phyloP scores from a whole-genome alignment of 805 yeast genomes.

The Saccharomycopsis sp. region DNA sequence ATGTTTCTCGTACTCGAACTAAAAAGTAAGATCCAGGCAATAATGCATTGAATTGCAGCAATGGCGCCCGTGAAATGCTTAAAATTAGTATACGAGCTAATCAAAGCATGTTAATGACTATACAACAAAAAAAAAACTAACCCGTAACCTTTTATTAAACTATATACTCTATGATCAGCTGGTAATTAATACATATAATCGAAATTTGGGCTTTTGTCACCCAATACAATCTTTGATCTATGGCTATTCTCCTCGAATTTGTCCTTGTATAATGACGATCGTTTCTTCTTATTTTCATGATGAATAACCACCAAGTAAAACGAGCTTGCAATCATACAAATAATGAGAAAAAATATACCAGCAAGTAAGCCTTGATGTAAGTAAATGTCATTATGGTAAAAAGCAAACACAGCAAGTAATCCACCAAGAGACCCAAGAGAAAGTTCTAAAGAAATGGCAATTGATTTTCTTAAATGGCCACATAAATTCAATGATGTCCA shows the following conservation, averaged over 20 bases:
- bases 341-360: not conserved
- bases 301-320: slow-evolving; percentile 27
- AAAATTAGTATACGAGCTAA: too few species aligned
- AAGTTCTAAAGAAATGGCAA: slow-evolving; percentile 52
- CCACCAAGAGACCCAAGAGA: slow-evolving; percentile 73
- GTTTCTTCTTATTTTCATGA: slow-evolving; percentile 25
- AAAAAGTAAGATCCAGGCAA: too few species aligned
- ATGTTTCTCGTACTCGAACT: too few species aligned
- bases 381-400: slow-evolving; percentile 23
- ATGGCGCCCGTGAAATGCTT: too few species aligned
- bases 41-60: too few species aligned
- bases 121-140: too few species aligned
- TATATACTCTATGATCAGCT: too few species aligned
- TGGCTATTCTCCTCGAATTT: slow-evolving; percentile 9
- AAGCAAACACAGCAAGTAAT: slow-evolving; percentile 42
- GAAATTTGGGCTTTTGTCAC: slow-evolving; percentile 17
- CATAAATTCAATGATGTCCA: slow-evolving; percentile 50
- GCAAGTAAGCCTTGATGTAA: slow-evolving; percentile 1
- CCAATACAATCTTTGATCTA: slow-evolving; percentile 14
- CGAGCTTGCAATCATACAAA: not conserved
- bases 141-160: too few species aligned
- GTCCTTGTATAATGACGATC: slow-evolving; percentile 19
- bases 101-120: too few species aligned
- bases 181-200: slow-evolving; percentile 18
- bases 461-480: slow-evolving; percentile 54